Evolutionary conservation across 75 land plant species (phyloP).

Genomic region (Pinus albicaulis): DNA sequence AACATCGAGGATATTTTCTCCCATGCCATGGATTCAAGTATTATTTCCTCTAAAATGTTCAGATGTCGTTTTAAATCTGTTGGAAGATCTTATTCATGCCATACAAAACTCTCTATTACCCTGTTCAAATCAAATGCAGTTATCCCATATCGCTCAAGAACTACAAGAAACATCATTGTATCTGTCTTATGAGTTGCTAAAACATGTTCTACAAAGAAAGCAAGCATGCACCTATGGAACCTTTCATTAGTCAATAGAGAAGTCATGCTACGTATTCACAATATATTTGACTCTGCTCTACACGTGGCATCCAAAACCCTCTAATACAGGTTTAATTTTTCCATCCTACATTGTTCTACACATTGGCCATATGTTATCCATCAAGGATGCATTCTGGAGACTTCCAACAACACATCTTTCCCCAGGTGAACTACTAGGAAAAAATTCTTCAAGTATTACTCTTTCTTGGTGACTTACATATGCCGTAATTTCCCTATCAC

Average conservation of each 20-base stretch:
- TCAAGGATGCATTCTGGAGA: conserved; percentile 34
- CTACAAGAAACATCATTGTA: conserved; percentile 86
- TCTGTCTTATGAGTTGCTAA: conserved; percentile 91
- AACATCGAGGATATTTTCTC: conserved; percentile 96
- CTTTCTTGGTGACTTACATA: conserved; percentile 80
- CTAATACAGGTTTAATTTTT: conserved; percentile 83
- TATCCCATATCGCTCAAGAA: conserved; percentile 90
- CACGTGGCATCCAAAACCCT: conserved; percentile 88
- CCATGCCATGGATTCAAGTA: conserved; percentile 98
- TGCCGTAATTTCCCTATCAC: conserved; percentile 65
- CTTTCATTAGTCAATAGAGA: conserved; percentile 83
- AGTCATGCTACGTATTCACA: conserved; percentile 66
- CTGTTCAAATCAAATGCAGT: conserved; percentile 97
- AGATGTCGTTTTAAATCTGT: conserved; percentile 90
- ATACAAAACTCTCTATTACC: conserved; percentile 92
- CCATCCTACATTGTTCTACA: conserved; percentile 85
- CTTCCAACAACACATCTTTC: conserved; percentile 47
- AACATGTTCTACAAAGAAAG: conserved; percentile 95
- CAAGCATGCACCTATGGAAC: conserved; percentile 97
- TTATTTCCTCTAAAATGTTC: conserved; percentile 85
- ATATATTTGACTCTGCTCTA: conserved; percentile 61
- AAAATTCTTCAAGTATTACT: conserved; percentile 78
- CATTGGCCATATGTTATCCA: conserved; percentile 91
- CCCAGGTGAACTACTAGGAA: conserved; percentile 51
- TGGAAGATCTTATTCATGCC: conserved; percentile 92